A percentile compares a stretch with the other conserved stretches of the same genome.
These are phyloP conservation scores for Delonix regia DNA, from an alignment of 306 rosid species.

Conservation along the genomic window DNA sequence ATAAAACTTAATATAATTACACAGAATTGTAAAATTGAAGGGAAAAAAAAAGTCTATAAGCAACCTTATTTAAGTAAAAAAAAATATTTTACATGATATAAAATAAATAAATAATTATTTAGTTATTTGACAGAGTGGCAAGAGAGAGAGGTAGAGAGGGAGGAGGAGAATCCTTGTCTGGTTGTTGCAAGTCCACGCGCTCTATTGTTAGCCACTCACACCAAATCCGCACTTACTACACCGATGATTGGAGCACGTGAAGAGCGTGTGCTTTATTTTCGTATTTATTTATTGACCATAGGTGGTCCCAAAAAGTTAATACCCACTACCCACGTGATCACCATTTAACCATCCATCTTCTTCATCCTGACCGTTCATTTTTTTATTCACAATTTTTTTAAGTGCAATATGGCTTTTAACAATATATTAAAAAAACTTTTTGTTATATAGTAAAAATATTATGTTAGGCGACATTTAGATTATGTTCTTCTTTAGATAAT, in stretches of 20 bases:
- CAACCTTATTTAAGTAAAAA: too few species aligned
- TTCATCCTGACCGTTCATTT: conserved; percentile 41
- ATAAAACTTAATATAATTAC: too few species aligned
- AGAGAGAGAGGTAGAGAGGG: neutral
- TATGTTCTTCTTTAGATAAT: too few species aligned
- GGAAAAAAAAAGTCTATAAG: too few species aligned
- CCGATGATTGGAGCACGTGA: conserved; percentile 50
- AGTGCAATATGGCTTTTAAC: too few species aligned
- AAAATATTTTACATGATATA: too few species aligned
- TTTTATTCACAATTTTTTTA: too few species aligned
- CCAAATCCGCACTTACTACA: conserved; percentile 32
- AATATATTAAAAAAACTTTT: too few species aligned
- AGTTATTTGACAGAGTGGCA: neutral
- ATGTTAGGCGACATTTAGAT: too few species aligned
- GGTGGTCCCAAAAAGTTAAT: conserved; percentile 37
- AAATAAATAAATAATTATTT: too few species aligned
- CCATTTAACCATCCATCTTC: neutral
- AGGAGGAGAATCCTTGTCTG: conserved; percentile 41
- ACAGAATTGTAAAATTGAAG: too few species aligned
- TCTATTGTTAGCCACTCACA: conserved; percentile 8
- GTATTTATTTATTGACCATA: conserved; percentile 6
- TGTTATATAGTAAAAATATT: too few species aligned
- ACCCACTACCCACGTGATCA: conserved; percentile 28
- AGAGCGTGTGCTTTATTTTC: conserved; percentile 44
- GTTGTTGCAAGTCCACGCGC: conserved; percentile 40